phyloP scores from a whole-genome alignment of 2,329 filamentous ascomycete species.

The Colletotrichum sp. region DNA sequence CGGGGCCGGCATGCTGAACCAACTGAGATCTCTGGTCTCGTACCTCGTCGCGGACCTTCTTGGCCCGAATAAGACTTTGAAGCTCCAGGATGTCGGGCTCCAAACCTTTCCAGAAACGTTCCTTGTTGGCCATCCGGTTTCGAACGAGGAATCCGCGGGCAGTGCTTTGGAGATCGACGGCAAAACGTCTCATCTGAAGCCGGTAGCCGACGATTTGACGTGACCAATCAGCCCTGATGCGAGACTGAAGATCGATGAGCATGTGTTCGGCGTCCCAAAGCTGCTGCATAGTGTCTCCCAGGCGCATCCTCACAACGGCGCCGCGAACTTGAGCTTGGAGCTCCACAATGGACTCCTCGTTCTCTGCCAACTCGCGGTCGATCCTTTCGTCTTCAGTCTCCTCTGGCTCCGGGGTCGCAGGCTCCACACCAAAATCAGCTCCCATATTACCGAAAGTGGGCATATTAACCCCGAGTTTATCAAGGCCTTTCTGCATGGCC shows the following conservation, averaged over 20 bases:
- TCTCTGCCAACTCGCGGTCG: conserved; percentile 79
- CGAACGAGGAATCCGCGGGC: conserved; percentile 79
- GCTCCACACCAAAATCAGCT: conserved; percentile 89
- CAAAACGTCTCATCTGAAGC: conserved; percentile 82
- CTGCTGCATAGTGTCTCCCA: conserved; percentile 84
- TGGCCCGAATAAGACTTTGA: conserved; percentile 80
- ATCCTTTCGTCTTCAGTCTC: conserved; percentile 92
- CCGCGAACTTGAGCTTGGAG: conserved; percentile 88
- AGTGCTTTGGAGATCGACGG: conserved; percentile 78
- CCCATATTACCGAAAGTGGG: conserved; percentile 98
- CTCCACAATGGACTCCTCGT: conserved; percentile 74
- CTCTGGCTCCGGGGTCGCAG: conserved; percentile 72
- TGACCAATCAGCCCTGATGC: conserved; percentile 86
- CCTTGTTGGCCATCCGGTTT: conserved; percentile 63
- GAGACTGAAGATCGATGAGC: conserved; percentile 82
- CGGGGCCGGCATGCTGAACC: conserved; percentile 64
- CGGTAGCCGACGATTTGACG: conserved; percentile 84
- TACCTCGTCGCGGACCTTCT: conserved; percentile 66
- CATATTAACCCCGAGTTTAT: conserved; percentile 94
- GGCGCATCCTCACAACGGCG: conserved; percentile 75
- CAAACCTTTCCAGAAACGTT: conserved; percentile 71
- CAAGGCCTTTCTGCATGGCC: conserved; percentile 94
- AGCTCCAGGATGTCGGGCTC: conserved; percentile 77
- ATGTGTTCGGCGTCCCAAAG: conserved; percentile 86
- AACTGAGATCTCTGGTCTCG: conserved; percentile 63